Conservation (phyloP, 2,329 filamentous ascomycete species). For the Alternaria burnsii region DNA sequence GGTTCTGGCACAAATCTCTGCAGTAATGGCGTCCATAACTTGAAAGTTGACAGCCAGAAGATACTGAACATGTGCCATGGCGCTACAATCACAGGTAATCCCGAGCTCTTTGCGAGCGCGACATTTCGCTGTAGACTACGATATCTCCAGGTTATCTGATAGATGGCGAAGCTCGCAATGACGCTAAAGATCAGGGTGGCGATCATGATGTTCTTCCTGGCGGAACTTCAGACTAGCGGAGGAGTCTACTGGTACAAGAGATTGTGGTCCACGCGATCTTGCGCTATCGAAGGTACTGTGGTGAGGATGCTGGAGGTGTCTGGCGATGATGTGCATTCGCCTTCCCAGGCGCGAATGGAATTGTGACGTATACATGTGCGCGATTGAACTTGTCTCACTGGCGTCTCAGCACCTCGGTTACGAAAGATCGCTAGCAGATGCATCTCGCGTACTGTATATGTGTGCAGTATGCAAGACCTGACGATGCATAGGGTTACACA, state of each 20-base stretch:
- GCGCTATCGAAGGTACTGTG: not conserved
- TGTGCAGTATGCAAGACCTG: not conserved
- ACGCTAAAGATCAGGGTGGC: constrained; percentile 36
- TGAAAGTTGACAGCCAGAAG: constrained; percentile 65
- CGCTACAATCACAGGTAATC: constrained; percentile 54
- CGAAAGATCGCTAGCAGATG: not conserved
- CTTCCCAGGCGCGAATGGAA: constrained; percentile 4
- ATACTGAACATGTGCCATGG: constrained; percentile 60
- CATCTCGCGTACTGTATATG: constrained; percentile 7
- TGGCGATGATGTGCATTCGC: constrained; percentile 15
- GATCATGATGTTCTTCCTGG: constrained; percentile 30
- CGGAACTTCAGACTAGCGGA: not conserved
- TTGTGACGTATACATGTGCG: constrained; percentile 36
- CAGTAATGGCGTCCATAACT: constrained; percentile 65
- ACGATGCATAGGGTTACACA: not conserved
- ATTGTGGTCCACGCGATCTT: not conserved
- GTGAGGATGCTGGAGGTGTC: not conserved
- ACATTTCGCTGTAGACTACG: constrained; percentile 53
- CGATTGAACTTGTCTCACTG: constrained; percentile 31
- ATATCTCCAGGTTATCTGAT: constrained; percentile 46
- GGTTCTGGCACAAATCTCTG: constrained; percentile 61
- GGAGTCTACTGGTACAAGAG: not conserved
- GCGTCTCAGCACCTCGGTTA: constrained; percentile 38
- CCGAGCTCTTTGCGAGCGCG: constrained; percentile 56
- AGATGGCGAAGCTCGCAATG: constrained; percentile 40